These are phyloP conservation scores for Angomonas ambiguus DNA, from an alignment of 208 protist genomes.

Conservation along the genomic window DNA sequence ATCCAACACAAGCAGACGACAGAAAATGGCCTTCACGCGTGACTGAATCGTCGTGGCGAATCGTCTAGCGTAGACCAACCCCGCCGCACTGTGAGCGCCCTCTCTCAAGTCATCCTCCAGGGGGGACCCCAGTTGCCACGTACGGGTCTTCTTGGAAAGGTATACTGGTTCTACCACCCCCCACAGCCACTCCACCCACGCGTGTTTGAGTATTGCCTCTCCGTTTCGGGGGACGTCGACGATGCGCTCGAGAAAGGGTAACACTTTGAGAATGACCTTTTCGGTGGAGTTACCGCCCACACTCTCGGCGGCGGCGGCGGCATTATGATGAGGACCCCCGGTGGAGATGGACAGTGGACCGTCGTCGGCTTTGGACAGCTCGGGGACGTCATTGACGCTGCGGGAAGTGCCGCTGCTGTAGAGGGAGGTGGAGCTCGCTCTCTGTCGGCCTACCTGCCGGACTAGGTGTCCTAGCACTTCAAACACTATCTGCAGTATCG, in stretches of 20 bases:
- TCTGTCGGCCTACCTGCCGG: conserved; percentile 3
- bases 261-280: conserved; percentile 44
- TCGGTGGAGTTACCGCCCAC: conserved; percentile 33
- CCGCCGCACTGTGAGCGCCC: not conserved
- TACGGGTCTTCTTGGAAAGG: not conserved
- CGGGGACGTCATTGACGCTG: no score
- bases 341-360: no score
- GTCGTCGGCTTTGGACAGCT: no score
- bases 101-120: not conserved
- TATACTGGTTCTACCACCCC: conserved; percentile 36
- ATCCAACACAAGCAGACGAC: conserved; percentile 69
- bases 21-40: conserved; percentile 54
- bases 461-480: conserved; percentile 36
- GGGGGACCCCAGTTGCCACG: not conserved
- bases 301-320: not conserved
- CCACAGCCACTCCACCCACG: conserved; percentile 85
- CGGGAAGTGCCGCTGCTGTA: not conserved
- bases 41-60: conserved; percentile 39
- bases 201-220: conserved; percentile 47
- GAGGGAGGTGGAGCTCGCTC: not conserved
- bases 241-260: conserved; percentile 79
- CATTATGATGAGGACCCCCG: no score
- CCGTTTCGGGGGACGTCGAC: conserved; percentile 62
- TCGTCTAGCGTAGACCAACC: conserved; percentile 16
- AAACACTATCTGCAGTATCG: conserved; percentile 39